Evolutionary conservation across 495 filamentous ascomycete species (phyloP), one percentile per base, ranked within the genome.

Genomic region (Aspergillus cristatus): DNA sequence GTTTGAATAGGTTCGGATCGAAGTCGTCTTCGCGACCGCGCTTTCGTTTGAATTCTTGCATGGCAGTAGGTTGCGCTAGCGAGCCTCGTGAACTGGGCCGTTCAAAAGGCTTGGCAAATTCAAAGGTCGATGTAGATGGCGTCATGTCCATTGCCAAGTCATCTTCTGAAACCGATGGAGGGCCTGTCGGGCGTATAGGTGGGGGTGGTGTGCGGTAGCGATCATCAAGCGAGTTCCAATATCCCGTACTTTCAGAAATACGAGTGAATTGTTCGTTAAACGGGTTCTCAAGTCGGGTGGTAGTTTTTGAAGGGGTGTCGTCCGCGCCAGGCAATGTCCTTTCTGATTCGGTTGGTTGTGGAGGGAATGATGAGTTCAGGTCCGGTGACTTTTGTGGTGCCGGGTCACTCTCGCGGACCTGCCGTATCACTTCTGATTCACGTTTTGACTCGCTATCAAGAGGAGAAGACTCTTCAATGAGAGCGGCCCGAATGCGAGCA

Each of bases 341-440:
- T 32, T 33, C n/a, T 34, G 36, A 6, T 53, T 51, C 11, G 67
- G 58, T 1, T 65, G 55, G n/a, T 75, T 66, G 12, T 79, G 75
- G 5, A 64, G 62, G 1, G 2, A 63, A 49, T 8, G 63, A 67
- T 18, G 63, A 54, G 18, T 63, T 51, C 28, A 55, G 50, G 24
- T 53, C 41, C 28, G 58, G 66, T 3, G 62, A 54, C 25, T 57
- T 60, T 37, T 63, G 53, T 10, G 71, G 63, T 28, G 63, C 61
- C 12, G 65, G 57, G 38, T 80, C 72, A 38, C 72, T 77, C 57
- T 96, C 90, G 13, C 85, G 83, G 22, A 95, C 89, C 58, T 95
- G 93, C 2, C 84, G 81, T 38, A 97, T 82, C 1, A 96, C 88
- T 61, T 97, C 88, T 10, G 90, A 86, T 67, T 99, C 91, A 28